Evolutionary conservation across 257 asterid species (phyloP), one percentile per base, ranked within the genome.

Genomic region (Cordia subcordata): DNA sequence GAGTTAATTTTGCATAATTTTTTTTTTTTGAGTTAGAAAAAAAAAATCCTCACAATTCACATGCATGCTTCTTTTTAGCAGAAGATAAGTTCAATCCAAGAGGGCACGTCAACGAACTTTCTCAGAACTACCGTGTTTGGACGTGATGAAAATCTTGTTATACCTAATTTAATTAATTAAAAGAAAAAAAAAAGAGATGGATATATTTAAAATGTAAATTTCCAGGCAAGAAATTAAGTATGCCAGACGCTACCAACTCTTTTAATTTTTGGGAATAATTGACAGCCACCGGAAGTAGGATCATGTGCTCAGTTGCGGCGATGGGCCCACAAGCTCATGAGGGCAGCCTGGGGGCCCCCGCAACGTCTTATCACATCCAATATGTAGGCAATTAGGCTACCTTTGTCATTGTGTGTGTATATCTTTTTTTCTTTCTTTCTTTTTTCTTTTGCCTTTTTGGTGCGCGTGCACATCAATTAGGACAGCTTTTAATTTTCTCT

Each of bases 211-310:
- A 14, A 42, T 42, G 47, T 14, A 42, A 42, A 2, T 11, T 14
- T 4, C 10, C 35, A 3, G 35, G n/a, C n/a, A n/a, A n/a, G 35
- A 27, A 27, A 27, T 6, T 6, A 27, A 27, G 35, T 27, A 27
- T 27, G 3, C 35, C 35, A 42, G 10, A 42, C 38, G 57, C 72
- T 53, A 65, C 64, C 59, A 49, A 66, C 50, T 57, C 59, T 63
- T 13, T 12, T 53, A 8, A 58, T 58, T 74, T 47, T 20, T 58
- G 66, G 79, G 65, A 76, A 72, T 65, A 33, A 80, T 76, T 79
- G 82, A 79, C 77, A 73, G 83, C 76, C 78, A 73, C 75, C 81
- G 71, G 62, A 61, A 68, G 68, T 50, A 58, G 67, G 59, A 67
- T 72, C 79, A 53, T 59, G 68, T 57, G 32, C 60, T 47, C 74